Conservation (phyloP, 2,329 filamentous ascomycete genomes). For the Alternaria alternata region DNA sequence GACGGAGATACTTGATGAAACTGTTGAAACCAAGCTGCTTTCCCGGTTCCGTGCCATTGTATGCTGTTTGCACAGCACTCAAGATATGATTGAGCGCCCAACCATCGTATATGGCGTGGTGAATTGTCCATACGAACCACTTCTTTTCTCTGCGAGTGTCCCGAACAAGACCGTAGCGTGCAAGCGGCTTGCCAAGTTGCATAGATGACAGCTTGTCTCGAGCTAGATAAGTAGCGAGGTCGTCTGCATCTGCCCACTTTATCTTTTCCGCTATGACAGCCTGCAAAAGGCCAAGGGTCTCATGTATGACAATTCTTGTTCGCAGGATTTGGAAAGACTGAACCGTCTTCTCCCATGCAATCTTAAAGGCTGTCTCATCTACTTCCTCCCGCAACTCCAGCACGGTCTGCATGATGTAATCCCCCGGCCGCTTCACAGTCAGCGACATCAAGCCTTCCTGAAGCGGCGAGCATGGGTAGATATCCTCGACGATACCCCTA, state of each 20-base stretch:
- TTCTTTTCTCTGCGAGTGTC: not conserved
- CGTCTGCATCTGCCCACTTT: slow-evolving; percentile 8
- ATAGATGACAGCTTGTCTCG: slow-evolving; percentile 4
- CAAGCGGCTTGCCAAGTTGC: slow-evolving; percentile 15
- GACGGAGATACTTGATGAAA: too few relatives aligned
- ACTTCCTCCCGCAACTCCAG: slow-evolving; percentile 32
- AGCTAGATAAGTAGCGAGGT: slow-evolving; percentile 11
- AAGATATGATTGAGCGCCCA: slow-evolving; percentile 11
- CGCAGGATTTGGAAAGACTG: not conserved
- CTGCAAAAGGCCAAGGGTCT: slow-evolving; percentile 13
- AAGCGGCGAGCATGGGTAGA: slow-evolving; percentile 64
- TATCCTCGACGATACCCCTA: not conserved
- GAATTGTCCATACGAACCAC: slow-evolving; percentile 46
- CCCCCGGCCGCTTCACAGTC: slow-evolving; percentile 60
- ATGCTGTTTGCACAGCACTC: slow-evolving; percentile 1
- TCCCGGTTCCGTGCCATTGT: too few relatives aligned
- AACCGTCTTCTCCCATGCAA: slow-evolving; percentile 9
- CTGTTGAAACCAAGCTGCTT: too few relatives aligned
- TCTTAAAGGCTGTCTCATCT: not conserved
- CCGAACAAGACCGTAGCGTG: slow-evolving; percentile 19
- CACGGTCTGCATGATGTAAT: slow-evolving; percentile 53
- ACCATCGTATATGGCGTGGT: slow-evolving; percentile 51
- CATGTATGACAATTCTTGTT: slow-evolving; percentile 9
- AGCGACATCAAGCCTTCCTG: slow-evolving; percentile 65
- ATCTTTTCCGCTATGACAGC: slow-evolving; percentile 20